These are phyloP conservation scores for Didymella arachidicola DNA, from an alignment of 2,329 filamentous ascomycete species.

Conservation along the genomic window DNA sequence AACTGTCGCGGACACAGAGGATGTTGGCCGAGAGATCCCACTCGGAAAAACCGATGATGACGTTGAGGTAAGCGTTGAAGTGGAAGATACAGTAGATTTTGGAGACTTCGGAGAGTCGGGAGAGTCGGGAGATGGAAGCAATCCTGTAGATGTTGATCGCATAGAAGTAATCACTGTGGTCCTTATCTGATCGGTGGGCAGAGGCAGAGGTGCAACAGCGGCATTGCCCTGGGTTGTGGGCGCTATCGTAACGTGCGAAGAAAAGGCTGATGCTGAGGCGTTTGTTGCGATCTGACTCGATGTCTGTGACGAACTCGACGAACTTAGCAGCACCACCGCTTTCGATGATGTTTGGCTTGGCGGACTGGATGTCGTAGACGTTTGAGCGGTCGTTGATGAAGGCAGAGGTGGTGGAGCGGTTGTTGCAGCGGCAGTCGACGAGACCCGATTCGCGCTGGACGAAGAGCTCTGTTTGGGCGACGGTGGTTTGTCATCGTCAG, in stretches of 20 bases:
- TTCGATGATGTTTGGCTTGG: neutral
- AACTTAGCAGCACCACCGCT: too few species aligned
- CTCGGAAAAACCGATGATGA: slow-evolving; percentile 9
- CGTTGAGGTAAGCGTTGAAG: slow-evolving; percentile 2
- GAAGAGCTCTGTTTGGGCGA: slow-evolving; percentile 20
- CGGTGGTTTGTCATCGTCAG: slow-evolving; percentile 27
- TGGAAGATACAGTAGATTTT: slow-evolving; percentile 1
- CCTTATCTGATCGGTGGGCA: slow-evolving; percentile 16
- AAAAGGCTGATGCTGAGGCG: neutral
- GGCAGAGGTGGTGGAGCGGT: neutral
- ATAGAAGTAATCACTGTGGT: slow-evolving; percentile 3
- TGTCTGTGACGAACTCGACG: neutral
- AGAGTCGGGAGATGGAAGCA: neutral
- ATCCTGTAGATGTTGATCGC: neutral
- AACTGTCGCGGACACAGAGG: neutral
- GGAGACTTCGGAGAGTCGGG: neutral
- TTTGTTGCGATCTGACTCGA: neutral
- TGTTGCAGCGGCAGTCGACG: neutral
- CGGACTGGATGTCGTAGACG: neutral
- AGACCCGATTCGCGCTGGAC: slow-evolving; percentile 3
- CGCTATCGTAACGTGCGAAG: slow-evolving; percentile 16
- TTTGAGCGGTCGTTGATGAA: neutral
- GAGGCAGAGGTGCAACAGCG: slow-evolving; percentile 24
- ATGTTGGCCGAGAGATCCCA: slow-evolving; percentile 12
- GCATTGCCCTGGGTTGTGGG: slow-evolving; percentile 22